phyloP scores from a whole-genome alignment of 2,329 filamentous ascomycete genomes.

The Nigrospora sphaerica region DNA sequence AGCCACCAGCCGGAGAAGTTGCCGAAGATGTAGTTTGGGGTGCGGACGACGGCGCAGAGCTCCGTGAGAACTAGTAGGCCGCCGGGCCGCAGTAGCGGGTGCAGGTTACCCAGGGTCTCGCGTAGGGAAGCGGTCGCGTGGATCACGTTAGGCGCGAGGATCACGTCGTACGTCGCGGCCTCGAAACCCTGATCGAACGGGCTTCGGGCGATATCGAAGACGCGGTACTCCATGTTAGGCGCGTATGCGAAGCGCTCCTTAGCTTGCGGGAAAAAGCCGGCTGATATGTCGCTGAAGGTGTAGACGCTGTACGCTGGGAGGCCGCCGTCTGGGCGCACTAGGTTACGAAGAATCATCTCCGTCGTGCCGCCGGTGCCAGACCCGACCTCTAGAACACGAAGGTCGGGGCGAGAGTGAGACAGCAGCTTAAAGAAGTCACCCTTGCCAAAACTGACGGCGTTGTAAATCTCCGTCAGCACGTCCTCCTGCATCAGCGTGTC shows the following conservation, averaged over 20 bases:
- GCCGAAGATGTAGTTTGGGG: slow-evolving; percentile 8
- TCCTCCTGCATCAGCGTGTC: slow-evolving; percentile 23
- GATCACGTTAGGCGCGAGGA: slow-evolving; percentile 19
- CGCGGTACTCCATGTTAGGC: slow-evolving; percentile 16
- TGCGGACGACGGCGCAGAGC: slow-evolving; percentile 13
- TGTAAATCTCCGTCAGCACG: slow-evolving; percentile 20
- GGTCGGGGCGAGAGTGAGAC: slow-evolving; percentile 5
- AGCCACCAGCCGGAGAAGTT: slow-evolving; percentile 1
- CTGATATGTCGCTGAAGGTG: slow-evolving; percentile 18
- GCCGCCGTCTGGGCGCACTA: slow-evolving; percentile 9
- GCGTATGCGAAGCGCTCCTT: slow-evolving; percentile 14
- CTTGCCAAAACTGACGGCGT: slow-evolving; percentile 15
- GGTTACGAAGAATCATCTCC: slow-evolving; percentile 13
- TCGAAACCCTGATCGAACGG: slow-evolving; percentile 22
- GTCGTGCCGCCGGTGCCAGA: slow-evolving; percentile 19
- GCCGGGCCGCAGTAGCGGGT: slow-evolving; percentile 18
- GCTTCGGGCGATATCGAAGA: slow-evolving; percentile 20
- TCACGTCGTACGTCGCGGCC: slow-evolving; percentile 16
- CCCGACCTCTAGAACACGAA: slow-evolving; percentile 16
- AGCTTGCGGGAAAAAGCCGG: slow-evolving; percentile 18
- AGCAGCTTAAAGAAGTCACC: slow-evolving; percentile 11
- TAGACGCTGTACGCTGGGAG: slow-evolving; percentile 12
- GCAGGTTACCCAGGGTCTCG: slow-evolving; percentile 14
- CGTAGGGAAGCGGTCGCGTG: slow-evolving; percentile 17
- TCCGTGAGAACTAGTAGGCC: slow-evolving; percentile 24